Base-by-base conservation (phyloP, 2,329 filamentous ascomycete species). In the Cladosporium oxysporum region DNA sequence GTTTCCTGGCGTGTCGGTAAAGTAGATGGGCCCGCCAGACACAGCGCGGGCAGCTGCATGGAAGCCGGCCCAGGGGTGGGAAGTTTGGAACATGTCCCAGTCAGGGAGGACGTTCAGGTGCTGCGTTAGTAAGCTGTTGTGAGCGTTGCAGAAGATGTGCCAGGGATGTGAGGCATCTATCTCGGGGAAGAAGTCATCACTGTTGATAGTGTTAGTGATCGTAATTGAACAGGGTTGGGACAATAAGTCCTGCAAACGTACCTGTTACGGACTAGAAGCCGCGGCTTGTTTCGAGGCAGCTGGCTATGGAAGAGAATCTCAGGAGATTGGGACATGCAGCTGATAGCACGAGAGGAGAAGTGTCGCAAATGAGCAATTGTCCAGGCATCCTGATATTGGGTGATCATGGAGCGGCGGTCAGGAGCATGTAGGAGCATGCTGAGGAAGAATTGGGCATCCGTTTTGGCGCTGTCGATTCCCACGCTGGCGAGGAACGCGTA, bases 131-230 rank as follows among this genome's bases (percentile, higher is more conserved):
- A 98, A 83, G 35, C 87, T 84, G 76, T 96, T 97, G 78, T 97
- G 91, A 0, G 94, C 94, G 75, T 98, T 99, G 69, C 90, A 88
- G 83, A 96, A 99, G 41, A 98, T 85, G 77, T 99, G 95, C 94
- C 95, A 99, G 0, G 93, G 87, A 68, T 99, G 95, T 7, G 90
- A 92, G 0, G 87, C 85, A 0, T 89, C 86, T 4, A 93, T 85
- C 53, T 93, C 87, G 0, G 95, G 95, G 77, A 96, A 97, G 83
- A 93, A 99, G 78, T 98, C 91, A 68, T 89, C 93, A 21, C 52
- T 55, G 28, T 28, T 6, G 18, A 12, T 21, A 8, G 8, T 33
- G 29, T 33, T 10, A 33, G 28, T 11, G 16, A 8, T 23, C 26
- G 18, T 11, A 10, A 1, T 18, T 10, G 23, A 7, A 21, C 7